phyloP scores from a whole-genome alignment of 192 early-diverging fungal genomes.

The Thamnidium elegans region DNA sequence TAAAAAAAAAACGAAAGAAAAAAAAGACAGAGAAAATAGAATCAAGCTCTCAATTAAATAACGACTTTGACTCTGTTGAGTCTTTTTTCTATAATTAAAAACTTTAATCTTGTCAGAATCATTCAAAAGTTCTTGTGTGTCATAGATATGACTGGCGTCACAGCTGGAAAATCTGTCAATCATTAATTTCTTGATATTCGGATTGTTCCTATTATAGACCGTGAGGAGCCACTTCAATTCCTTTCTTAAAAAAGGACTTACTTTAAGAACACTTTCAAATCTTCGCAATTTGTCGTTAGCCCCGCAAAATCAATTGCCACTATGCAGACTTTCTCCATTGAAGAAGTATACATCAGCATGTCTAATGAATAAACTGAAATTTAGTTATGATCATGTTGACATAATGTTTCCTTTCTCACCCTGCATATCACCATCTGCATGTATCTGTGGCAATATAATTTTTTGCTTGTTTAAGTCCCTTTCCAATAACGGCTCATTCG shows the following conservation, averaged over 20 bases:
- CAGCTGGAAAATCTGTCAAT: not conserved
- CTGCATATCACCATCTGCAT: constrained; percentile 8
- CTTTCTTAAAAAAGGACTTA: not conserved
- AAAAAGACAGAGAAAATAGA: too few species aligned
- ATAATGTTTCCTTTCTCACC: not conserved
- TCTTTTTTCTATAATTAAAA: not conserved
- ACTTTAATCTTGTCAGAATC: constrained; percentile 5
- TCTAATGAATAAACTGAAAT: not conserved
- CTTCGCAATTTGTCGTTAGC: not conserved
- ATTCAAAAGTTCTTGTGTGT: not conserved
- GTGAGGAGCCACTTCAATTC: constrained; percentile 2
- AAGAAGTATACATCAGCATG: not conserved
- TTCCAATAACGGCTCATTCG: not conserved
- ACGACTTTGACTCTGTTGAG: too few species aligned
- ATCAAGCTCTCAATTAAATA: too few species aligned
- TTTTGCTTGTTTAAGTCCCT: not conserved
- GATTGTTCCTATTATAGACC: not conserved
- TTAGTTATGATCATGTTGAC: not conserved
- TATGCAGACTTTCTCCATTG: not conserved
- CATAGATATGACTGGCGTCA: not conserved
- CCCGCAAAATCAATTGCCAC: not conserved
- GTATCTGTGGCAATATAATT: not conserved
- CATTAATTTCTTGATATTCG: not conserved
- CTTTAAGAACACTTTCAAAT: constrained; percentile 3
- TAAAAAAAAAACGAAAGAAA: too few species aligned